A percentile compares a stretch with the other conserved stretches of the same genome.
phyloP scores from a whole-genome alignment of 306 rosid species.

The Glycine soja region DNA sequence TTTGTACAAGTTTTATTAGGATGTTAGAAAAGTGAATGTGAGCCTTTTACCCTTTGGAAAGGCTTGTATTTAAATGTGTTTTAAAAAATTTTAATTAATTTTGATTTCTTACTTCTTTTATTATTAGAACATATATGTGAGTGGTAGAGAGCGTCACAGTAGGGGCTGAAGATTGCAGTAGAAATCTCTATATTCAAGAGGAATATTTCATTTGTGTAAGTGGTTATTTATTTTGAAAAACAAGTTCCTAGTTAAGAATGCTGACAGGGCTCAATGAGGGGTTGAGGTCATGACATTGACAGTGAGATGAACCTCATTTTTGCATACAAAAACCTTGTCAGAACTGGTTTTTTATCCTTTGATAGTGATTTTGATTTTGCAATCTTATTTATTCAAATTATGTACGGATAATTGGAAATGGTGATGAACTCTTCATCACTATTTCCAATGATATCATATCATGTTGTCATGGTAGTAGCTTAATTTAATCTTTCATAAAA shows the following conservation, averaged over 20 bases:
- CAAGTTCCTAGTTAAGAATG: background rate
- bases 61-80: too few species aligned
- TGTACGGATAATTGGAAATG: slow-evolving; percentile 26
- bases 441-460: too few species aligned
- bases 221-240: slow-evolving; percentile 25
- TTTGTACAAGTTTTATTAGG: too few species aligned
- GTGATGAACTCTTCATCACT: background rate
- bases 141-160: too few species aligned
- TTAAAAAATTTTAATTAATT: too few species aligned
- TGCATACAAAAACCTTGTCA: slow-evolving; percentile 46
- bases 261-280: slow-evolving; percentile 51
- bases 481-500: too few species aligned
- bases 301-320: slow-evolving; percentile 55
- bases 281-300: slow-evolving; percentile 47
- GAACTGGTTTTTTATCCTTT: slow-evolving; percentile 42
- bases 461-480: too few species aligned
- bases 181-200: slow-evolving; percentile 27
- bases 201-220: background rate
- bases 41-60: too few species aligned
- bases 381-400: slow-evolving; percentile 25
- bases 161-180: too few species aligned
- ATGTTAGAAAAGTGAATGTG: too few species aligned
- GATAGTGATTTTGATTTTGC: slow-evolving; percentile 38
- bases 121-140: too few species aligned
- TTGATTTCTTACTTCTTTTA: too few species aligned